A percentile compares a stretch with the other conserved stretches of the same genome.
These are phyloP conservation scores for Colletotrichum lindemuthianum DNA, from an alignment of 2,329 filamentous ascomycete genomes.

Conservation along the genomic window DNA sequence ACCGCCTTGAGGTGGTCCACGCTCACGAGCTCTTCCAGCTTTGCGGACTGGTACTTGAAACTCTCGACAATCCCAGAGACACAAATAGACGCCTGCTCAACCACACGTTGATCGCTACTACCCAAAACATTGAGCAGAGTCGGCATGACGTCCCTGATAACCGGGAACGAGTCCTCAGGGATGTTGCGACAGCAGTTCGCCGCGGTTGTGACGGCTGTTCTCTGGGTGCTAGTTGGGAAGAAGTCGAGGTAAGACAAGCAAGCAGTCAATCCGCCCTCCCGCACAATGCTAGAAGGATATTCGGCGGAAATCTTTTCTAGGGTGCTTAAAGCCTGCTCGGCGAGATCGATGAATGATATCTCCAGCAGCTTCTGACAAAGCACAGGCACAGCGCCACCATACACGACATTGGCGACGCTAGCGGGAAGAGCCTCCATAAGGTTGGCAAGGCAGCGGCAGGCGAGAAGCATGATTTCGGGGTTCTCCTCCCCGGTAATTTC, in stretches of 20 bases:
- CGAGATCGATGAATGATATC: conserved; percentile 96
- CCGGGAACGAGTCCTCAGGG: conserved; percentile 89
- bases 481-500: conserved; percentile 87
- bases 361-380: conserved; percentile 95
- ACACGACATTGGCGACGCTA: conserved; percentile 94
- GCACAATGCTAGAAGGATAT: conserved; percentile 93
- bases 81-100: conserved; percentile 95
- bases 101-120: conserved; percentile 95
- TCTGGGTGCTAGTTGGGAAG: conserved; percentile 95
- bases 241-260: conserved; percentile 97
- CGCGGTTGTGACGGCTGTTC: conserved; percentile 95
- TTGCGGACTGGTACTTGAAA: conserved; percentile 87
- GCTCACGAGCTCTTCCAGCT: conserved; percentile 92
- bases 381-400: conserved; percentile 94
- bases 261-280: conserved; percentile 94
- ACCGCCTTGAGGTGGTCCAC: conserved; percentile 87
- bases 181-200: conserved; percentile 99
- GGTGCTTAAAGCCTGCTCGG: conserved; percentile 95
- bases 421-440: conserved; percentile 96
- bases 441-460: conserved; percentile 94
- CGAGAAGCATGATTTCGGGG: conserved; percentile 95
- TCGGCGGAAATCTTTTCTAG: conserved; percentile 97
- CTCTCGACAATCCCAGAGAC: conserved; percentile 97
- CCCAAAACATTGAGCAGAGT: conserved; percentile 89
- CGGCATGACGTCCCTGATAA: conserved; percentile 95